Conservation (phyloP, 1,284 basidiomycete genomes). For the Ganoderma lucidum region DNA sequence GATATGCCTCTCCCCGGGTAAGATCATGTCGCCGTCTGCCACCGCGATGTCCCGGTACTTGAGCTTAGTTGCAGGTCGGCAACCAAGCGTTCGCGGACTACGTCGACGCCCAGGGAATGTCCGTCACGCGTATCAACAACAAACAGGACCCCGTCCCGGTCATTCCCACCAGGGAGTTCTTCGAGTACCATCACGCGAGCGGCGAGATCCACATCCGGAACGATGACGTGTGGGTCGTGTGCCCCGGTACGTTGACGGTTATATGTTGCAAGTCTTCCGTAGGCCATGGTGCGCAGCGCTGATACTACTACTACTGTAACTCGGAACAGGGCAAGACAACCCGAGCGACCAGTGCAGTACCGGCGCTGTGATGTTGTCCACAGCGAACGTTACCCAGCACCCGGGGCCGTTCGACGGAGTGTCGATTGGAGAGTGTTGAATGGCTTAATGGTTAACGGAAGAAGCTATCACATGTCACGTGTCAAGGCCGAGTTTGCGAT, state of each 20-base stretch:
- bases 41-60: not conserved
- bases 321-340: not conserved
- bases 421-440: not conserved
- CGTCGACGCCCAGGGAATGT: conserved; percentile 54
- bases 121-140: conserved; percentile 44
- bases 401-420: not conserved
- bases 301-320: no score
- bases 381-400: not conserved
- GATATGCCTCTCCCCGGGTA: conserved; percentile 61
- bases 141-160: conserved; percentile 38
- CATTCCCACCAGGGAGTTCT: conserved; percentile 43
- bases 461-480: no score
- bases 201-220: conserved; percentile 67
- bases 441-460: no score
- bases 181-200: conserved; percentile 61
- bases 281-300: no score
- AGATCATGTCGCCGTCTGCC: not conserved
- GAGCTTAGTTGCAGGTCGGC: conserved; percentile 51
- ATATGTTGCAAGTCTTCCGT: not conserved
- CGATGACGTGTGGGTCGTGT: conserved; percentile 52
- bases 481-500: no score
- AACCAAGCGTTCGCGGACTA: conserved; percentile 65
- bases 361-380: not conserved
- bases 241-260: conserved; percentile 45
- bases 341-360: not conserved